Percentiles rank a stretch among this genome's conserved stretches.
Conservation (phyloP, 306 rosid species). For the Hippophae gyantsensis region DNA sequence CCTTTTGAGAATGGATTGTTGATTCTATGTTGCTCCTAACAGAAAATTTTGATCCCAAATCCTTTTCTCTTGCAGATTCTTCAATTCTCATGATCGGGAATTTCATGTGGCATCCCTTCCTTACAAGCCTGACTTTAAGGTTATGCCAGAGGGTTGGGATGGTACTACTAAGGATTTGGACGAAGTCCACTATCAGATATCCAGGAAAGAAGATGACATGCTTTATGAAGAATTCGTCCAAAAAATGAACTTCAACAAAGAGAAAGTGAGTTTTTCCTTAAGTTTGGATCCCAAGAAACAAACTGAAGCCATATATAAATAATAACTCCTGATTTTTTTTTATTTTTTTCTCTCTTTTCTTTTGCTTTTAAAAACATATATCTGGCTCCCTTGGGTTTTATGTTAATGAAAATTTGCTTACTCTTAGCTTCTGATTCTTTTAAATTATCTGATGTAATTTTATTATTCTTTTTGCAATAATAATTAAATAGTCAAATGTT, state of each 20-base stretch:
- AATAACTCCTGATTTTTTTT: neutral
- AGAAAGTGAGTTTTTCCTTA: conserved; percentile 54
- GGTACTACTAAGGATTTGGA: conserved; percentile 83
- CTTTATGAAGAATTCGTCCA: conserved; percentile 72
- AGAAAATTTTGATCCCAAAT: neutral
- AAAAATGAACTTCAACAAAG: conserved; percentile 78
- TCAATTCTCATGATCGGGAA: conserved; percentile 79
- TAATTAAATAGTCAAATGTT: no score
- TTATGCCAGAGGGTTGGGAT: conserved; percentile 99
- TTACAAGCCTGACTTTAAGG: conserved; percentile 90
- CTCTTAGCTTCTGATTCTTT: no score
- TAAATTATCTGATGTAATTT: no score
- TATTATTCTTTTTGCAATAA: no score
- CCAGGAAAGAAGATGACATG: conserved; percentile 83
- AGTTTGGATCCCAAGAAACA: neutral
- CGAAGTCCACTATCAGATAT: conserved; percentile 88
- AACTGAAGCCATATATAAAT: neutral
- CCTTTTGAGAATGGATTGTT: no score
- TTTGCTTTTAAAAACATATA: neutral
- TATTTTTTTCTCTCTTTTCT: neutral
- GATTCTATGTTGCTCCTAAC: neutral
- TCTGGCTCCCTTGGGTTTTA: no score
- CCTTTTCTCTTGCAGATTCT: conserved; percentile 49
- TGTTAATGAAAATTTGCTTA: no score
- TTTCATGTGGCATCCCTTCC: conserved; percentile 94